A percentile compares a stretch with the other conserved stretches of the same genome.
Evolutionary conservation across 2,329 filamentous ascomycete genomes (phyloP).

Genomic region (Microsporum audouinii): DNA sequence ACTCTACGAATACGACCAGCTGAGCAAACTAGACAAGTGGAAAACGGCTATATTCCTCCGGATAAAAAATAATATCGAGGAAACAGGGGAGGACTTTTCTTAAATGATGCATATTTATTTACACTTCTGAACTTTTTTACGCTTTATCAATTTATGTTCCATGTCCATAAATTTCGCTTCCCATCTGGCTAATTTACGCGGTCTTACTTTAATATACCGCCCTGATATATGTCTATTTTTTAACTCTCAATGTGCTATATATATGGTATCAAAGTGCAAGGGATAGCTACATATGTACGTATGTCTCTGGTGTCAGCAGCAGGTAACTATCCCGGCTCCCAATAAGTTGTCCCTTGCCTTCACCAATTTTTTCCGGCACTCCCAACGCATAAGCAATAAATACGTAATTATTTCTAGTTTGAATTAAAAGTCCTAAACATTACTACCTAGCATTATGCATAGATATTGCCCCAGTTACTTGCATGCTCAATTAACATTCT

Average conservation of each 20-base stretch:
- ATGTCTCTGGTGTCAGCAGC: neutral
- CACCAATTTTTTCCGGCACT: neutral
- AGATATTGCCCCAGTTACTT: too few relatives aligned
- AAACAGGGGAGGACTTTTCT: slow-evolving; percentile 57
- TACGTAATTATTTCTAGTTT: neutral
- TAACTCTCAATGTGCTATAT: neutral
- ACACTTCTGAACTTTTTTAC: neutral
- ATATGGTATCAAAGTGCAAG: neutral
- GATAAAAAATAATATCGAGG: slow-evolving; percentile 74
- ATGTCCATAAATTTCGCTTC: slow-evolving; percentile 7
- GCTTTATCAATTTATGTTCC: slow-evolving; percentile 7
- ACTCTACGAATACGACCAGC: slow-evolving; percentile 77
- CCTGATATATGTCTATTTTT: neutral
- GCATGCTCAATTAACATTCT: neutral
- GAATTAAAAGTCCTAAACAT: neutral
- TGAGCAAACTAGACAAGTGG: slow-evolving; percentile 94
- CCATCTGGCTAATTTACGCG: neutral
- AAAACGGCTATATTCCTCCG: slow-evolving; percentile 77
- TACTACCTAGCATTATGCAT: neutral
- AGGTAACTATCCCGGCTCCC: neutral
- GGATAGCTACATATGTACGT: neutral
- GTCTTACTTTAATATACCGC: neutral
- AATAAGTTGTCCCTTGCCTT: neutral
- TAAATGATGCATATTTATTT: slow-evolving; percentile 25
- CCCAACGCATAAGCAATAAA: neutral